phyloP scores from a whole-genome alignment of 768 basidiomycete species.

The Suillus alpinus region DNA sequence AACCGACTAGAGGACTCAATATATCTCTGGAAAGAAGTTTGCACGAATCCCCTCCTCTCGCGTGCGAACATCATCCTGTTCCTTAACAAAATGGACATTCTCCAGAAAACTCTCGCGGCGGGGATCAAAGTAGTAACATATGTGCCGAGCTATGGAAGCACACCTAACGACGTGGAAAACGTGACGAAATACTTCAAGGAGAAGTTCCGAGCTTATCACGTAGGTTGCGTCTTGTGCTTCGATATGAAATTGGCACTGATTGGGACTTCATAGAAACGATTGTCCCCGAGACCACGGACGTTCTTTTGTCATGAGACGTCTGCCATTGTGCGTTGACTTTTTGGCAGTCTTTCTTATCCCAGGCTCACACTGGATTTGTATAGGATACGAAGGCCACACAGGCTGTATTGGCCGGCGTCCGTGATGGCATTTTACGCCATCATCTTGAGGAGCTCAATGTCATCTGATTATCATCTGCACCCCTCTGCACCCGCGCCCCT shows the following conservation, averaged over 20 bases:
- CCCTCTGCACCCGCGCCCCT: background rate
- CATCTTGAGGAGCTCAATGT: slow-evolving; percentile 32
- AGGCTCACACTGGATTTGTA: background rate
- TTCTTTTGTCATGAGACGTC: slow-evolving; percentile 73
- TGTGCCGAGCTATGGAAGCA: slow-evolving; percentile 60
- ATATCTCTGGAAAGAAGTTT: slow-evolving; percentile 67
- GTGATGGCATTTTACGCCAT: slow-evolving; percentile 37
- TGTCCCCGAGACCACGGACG: slow-evolving; percentile 53
- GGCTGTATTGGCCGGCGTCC: slow-evolving; percentile 37
- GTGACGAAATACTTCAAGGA: slow-evolving; percentile 66
- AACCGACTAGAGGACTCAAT: slow-evolving; percentile 80
- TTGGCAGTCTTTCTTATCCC: background rate
- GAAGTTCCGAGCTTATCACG: slow-evolving; percentile 64
- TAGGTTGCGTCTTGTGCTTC: slow-evolving; percentile 27
- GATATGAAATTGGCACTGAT: background rate
- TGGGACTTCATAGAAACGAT: slow-evolving; percentile 40
- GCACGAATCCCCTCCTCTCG: slow-evolving; percentile 57
- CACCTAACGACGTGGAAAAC: slow-evolving; percentile 54
- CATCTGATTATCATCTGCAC: slow-evolving; percentile 13
- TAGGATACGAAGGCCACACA: slow-evolving; percentile 40
- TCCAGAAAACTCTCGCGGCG: slow-evolving; percentile 50
- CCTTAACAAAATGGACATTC: slow-evolving; percentile 73
- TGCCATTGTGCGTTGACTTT: slow-evolving; percentile 51
- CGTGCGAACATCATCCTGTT: slow-evolving; percentile 69
- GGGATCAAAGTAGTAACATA: slow-evolving; percentile 56